Conservation (phyloP, 495 filamentous ascomycete species). For the Alectoria sarmentosa region DNA sequence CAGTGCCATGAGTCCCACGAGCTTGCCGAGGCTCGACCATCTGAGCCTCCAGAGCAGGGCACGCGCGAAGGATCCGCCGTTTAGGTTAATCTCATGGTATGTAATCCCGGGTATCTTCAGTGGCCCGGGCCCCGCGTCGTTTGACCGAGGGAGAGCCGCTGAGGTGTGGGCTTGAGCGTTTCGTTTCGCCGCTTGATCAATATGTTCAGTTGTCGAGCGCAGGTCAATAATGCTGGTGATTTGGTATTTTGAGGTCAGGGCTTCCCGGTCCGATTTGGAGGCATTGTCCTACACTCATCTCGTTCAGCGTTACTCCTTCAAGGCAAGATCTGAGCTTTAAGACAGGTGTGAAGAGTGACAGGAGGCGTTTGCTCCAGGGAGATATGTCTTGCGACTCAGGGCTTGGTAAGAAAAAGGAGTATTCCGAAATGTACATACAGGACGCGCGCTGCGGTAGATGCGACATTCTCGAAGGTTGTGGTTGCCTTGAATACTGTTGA, state of each 20-base stretch:
- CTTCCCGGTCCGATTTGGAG: conserved; percentile 52
- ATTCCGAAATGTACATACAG: conserved; percentile 12
- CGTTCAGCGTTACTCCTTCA: background rate
- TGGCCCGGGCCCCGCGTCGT: conserved; percentile 39
- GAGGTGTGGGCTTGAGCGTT: conserved; percentile 33
- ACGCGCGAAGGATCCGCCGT: conserved; percentile 61
- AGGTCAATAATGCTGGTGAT: conserved; percentile 71
- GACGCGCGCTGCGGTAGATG: conserved; percentile 62
- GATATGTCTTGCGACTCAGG: background rate
- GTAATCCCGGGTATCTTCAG: conserved; percentile 52
- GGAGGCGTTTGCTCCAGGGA: background rate
- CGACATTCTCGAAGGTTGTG: conserved; percentile 58
- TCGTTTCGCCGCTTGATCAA: conserved; percentile 60
- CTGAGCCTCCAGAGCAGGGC: conserved; percentile 62
- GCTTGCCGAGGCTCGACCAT: conserved; percentile 57
- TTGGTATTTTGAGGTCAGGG: conserved; percentile 52
- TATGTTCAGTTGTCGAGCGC: conserved; percentile 70
- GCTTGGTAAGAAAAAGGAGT: background rate
- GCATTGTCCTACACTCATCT: conserved; percentile 50
- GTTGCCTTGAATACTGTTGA: conserved; percentile 42
- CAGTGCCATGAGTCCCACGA: conserved; percentile 50
- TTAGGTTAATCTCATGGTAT: conserved; percentile 60
- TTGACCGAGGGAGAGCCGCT: conserved; percentile 34
- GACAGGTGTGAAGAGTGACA: background rate
- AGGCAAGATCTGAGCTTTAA: background rate